A percentile compares a stretch with the other conserved stretches of the same genome.
Evolutionary conservation across 192 early-diverging fungal species (phyloP).

Genomic region (Backusella westeae): DNA sequence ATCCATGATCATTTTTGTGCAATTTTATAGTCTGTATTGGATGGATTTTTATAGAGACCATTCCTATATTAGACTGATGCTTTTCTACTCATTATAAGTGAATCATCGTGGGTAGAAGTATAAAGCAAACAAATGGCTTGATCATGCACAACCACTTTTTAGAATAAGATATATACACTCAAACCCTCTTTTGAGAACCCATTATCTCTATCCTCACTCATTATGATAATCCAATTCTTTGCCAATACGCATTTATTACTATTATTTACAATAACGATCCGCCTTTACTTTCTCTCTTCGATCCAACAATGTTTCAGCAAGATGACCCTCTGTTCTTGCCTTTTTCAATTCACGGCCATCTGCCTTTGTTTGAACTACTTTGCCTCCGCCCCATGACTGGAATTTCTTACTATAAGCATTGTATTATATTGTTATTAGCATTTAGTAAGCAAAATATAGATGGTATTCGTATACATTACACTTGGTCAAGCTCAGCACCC

Average conservation of each 20-base stretch:
- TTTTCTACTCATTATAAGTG: too few species aligned
- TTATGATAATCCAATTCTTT: not conserved
- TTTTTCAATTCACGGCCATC: slow-evolving; percentile 53
- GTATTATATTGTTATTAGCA: not conserved
- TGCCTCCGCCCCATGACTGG: slow-evolving; percentile 72
- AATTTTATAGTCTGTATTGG: too few species aligned
- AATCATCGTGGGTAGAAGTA: too few species aligned
- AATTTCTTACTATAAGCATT: slow-evolving; percentile 56
- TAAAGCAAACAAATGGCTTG: not conserved
- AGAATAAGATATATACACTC: not conserved
- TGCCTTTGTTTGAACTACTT: slow-evolving; percentile 52
- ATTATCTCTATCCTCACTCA: too few species aligned
- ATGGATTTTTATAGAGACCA: too few species aligned
- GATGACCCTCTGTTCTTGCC: slow-evolving; percentile 68
- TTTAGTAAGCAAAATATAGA: not conserved
- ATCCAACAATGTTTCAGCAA: slow-evolving; percentile 76
- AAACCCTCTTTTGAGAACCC: not conserved
- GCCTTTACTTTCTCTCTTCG: slow-evolving; percentile 79
- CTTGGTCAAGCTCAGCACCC: slow-evolving; percentile 64
- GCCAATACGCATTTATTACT: not conserved
- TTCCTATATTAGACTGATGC: too few species aligned
- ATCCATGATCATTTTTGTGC: too few species aligned
- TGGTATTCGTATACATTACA: slow-evolving; percentile 43
- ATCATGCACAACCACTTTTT: not conserved
- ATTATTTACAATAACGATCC: slow-evolving; percentile 79